Base-by-base conservation (phyloP, 1,284 basidiomycete species). In the Ganoderma sinense region DNA sequence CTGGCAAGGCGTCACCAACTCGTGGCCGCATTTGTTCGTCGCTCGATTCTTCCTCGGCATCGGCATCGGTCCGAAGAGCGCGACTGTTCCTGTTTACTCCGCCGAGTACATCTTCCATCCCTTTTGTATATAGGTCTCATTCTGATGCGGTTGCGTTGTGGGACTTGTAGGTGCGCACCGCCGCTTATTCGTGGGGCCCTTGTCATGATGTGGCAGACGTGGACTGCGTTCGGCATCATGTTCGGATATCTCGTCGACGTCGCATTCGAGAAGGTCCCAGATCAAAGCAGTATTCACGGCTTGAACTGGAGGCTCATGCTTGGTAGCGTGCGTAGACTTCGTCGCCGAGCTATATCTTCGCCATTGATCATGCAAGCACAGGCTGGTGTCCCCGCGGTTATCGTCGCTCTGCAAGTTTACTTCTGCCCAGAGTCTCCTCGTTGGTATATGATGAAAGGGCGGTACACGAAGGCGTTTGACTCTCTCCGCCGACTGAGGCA, bases 161-260 rank as follows among this genome's bases (percentile, higher is more conserved):
- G 18, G 7, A 39, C 33, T 39, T n/a, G 33, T 26, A 68, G 67
- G 43, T 89, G 88, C 73, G 84, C 90, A 0, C 94, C 93, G 0
- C 86, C 92, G 0, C 78, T 85, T 20, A 93, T 95, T 66, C 90
- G 93, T 73, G 93, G 93, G 58, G 92, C 89, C 0, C 85, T 95
- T 7, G 92, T 93, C 58, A 94, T 94, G 93, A 90, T 91, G 84
- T 92, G 91, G 85, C 88, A 90, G 78, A 86, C 88, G 74, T 91
- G 89, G 89, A 94, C 92, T 4, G 92, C 92, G 0, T 93, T 93
- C 73, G 92, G 91, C 58, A 93, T 93, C 75, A 89, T 87, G 83
- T 56, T 91, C 3, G 92, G 91, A 41, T 86, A 87, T 67, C 83
- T 87, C 18, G 77, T 84, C 68, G 87, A 88, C 72, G 75, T 92